Evolutionary conservation across 1,284 basidiomycete genomes (phyloP).

Genomic region (Apiotrichum laibachii): DNA sequence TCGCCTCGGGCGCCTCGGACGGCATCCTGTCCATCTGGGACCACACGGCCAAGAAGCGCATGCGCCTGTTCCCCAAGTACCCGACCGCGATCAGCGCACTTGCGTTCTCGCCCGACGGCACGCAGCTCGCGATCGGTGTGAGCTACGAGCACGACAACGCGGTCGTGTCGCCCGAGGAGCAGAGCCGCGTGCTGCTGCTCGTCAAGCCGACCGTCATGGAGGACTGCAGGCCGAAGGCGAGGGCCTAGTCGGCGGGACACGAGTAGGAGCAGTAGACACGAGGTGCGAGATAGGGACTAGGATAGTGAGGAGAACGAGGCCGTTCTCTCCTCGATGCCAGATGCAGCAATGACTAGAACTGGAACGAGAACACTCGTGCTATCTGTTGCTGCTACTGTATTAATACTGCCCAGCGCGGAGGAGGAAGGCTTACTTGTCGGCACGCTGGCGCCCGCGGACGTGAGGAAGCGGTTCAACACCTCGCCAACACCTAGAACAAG

Average conservation of each 20-base stretch:
- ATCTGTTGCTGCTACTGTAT: no score
- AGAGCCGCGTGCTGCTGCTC: slow-evolving; percentile 40
- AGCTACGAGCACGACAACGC: slow-evolving; percentile 87
- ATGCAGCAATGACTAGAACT: not conserved
- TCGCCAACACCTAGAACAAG: no score
- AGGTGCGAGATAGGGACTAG: not conserved
- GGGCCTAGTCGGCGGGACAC: not conserved
- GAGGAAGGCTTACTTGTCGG: no score
- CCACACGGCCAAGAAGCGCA: slow-evolving; percentile 90
- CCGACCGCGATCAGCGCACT: slow-evolving; percentile 67
- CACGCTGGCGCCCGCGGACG: no score
- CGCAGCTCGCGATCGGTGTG: slow-evolving; percentile 72
- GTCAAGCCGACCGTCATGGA: slow-evolving; percentile 52
- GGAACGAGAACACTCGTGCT: not conserved
- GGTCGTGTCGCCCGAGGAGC: slow-evolving; percentile 43
- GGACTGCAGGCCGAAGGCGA: slow-evolving; percentile 47
- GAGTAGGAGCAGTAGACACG: not conserved
- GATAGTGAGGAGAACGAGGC: no score
- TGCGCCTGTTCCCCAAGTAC: slow-evolving; percentile 83
- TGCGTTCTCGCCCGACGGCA: slow-evolving; percentile 79
- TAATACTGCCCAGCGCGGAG: no score
- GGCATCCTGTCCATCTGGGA: slow-evolving; percentile 93
- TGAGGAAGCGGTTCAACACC: no score
- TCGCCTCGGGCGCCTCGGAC: slow-evolving; percentile 91
- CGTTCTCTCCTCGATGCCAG: not conserved